Conservation (phyloP, 2,329 filamentous ascomycete genomes). For the Tolypocladium tropicale region DNA sequence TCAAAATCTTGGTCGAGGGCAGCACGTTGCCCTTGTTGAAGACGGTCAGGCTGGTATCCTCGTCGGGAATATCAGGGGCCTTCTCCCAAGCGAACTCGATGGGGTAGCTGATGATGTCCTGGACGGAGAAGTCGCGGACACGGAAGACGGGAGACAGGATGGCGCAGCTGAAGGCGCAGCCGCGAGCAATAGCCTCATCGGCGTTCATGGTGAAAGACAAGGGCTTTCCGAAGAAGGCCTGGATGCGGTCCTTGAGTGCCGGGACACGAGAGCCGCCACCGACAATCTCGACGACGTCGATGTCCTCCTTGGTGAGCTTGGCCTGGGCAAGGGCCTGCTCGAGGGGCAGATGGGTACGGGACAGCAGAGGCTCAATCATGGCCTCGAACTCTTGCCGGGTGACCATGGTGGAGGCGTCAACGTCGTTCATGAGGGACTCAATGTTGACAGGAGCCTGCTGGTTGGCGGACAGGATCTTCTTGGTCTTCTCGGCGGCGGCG, state of each 20-base stretch:
- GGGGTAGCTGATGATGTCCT: slow-evolving; percentile 96
- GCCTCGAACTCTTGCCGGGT: slow-evolving; percentile 92
- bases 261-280: slow-evolving; percentile 93
- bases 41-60: slow-evolving; percentile 93
- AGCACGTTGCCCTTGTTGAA: slow-evolving; percentile 96
- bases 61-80: slow-evolving; percentile 93
- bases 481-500: slow-evolving; percentile 88
- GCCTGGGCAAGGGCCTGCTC: slow-evolving; percentile 93
- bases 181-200: slow-evolving; percentile 91
- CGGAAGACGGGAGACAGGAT: slow-evolving; percentile 97
- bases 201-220: slow-evolving; percentile 97
- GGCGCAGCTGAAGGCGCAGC: slow-evolving; percentile 94
- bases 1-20: slow-evolving; percentile 97
- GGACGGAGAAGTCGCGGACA: slow-evolving; percentile 93
- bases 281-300: slow-evolving; percentile 86
- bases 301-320: slow-evolving; percentile 82
- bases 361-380: slow-evolving; percentile 75
- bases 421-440: slow-evolving; percentile 96
- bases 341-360: slow-evolving; percentile 60
- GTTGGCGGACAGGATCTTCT: slow-evolving; percentile 97
- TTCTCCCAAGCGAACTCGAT: slow-evolving; percentile 99
- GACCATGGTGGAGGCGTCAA: slow-evolving; percentile 81
- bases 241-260: slow-evolving; percentile 79
- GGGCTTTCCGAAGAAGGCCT: slow-evolving; percentile 82
- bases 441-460: slow-evolving; percentile 88